A percentile compares a stretch with the other conserved stretches of the same genome.
Conservation (phyloP, 176 grass and related monocot species). For the Elaeis guineensis region DNA sequence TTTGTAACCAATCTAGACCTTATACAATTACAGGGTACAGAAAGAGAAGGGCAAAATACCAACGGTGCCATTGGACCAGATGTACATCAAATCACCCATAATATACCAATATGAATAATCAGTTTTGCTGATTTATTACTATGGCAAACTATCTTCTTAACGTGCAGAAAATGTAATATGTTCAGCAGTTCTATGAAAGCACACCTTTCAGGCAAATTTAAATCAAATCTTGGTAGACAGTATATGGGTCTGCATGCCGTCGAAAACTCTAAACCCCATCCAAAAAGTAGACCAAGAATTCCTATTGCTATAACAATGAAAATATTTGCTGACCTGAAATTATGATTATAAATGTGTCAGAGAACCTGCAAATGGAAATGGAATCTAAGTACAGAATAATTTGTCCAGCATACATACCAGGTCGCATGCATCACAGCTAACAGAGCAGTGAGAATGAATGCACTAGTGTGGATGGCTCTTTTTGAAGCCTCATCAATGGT, state of each 20-base stretch:
- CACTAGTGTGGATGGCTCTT: conserved; percentile 69
- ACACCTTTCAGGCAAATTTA: conserved; percentile 53
- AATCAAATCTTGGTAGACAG: conserved; percentile 42
- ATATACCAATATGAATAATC: too few species aligned
- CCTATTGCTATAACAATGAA: conserved; percentile 80
- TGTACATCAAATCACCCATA: too few species aligned
- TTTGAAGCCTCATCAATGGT: conserved; percentile 85
- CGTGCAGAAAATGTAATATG: background rate
- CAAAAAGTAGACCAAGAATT: conserved; percentile 66
- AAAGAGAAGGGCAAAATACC: background rate
- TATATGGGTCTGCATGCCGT: conserved; percentile 44
- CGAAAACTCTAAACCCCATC: conserved; percentile 83
- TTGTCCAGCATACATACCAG: conserved; percentile 32
- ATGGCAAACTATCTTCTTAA: too few species aligned
- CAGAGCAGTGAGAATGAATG: conserved; percentile 87
- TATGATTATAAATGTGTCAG: background rate
- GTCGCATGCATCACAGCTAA: conserved; percentile 84
- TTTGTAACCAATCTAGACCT: background rate
- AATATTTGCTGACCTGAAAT: conserved; percentile 72
- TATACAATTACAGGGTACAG: background rate
- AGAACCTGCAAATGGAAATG: background rate
- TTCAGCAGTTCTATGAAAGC: conserved; percentile 3
- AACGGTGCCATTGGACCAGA: too few species aligned
- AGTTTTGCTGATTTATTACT: too few species aligned
- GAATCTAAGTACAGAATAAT: background rate